These are phyloP conservation scores for Candida adriatica DNA, from an alignment of 805 yeast species.

Conservation along the genomic window DNA sequence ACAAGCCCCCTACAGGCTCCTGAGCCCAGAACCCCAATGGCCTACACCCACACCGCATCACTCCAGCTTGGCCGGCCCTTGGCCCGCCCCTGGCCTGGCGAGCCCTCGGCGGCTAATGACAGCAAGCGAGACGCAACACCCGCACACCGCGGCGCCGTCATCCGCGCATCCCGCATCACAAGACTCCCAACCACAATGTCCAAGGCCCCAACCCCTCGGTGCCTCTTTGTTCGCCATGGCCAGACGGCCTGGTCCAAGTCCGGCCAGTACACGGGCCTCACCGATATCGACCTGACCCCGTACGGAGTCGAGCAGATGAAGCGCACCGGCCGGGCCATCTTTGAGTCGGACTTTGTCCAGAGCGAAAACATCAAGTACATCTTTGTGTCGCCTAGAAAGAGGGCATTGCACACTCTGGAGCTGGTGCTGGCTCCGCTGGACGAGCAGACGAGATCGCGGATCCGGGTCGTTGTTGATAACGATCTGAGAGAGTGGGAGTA, in stretches of 20 bases:
- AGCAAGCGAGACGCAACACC: too few relatives aligned
- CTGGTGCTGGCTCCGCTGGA: conserved; percentile 48
- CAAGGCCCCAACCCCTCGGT: conserved; percentile 49
- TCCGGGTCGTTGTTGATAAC: conserved; percentile 46
- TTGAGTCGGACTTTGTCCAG: conserved; percentile 58
- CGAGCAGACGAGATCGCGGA: conserved; percentile 33
- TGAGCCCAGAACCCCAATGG: too few relatives aligned
- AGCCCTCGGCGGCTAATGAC: too few relatives aligned
- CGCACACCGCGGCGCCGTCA: too few relatives aligned
- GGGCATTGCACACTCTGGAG: conserved; percentile 73
- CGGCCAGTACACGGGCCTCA: conserved; percentile 85
- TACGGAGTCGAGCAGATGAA: conserved; percentile 74
- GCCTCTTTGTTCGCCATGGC: conserved; percentile 72
- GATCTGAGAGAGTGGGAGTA: conserved; percentile 93
- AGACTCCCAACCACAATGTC: conserved; percentile 7
- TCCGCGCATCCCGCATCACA: too few relatives aligned
- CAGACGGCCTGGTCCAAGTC: conserved; percentile 95
- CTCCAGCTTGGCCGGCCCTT: too few relatives aligned
- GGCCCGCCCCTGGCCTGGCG: too few relatives aligned
- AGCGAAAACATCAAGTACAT: conserved; percentile 58
- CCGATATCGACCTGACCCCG: conserved; percentile 73
- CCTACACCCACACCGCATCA: too few relatives aligned
- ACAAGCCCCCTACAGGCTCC: too few relatives aligned
- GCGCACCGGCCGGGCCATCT: conserved; percentile 63
- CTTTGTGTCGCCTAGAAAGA: conserved; percentile 70